Base-by-base conservation (phyloP, 306 rosid genomes). In the Rosa chinensis region DNA sequence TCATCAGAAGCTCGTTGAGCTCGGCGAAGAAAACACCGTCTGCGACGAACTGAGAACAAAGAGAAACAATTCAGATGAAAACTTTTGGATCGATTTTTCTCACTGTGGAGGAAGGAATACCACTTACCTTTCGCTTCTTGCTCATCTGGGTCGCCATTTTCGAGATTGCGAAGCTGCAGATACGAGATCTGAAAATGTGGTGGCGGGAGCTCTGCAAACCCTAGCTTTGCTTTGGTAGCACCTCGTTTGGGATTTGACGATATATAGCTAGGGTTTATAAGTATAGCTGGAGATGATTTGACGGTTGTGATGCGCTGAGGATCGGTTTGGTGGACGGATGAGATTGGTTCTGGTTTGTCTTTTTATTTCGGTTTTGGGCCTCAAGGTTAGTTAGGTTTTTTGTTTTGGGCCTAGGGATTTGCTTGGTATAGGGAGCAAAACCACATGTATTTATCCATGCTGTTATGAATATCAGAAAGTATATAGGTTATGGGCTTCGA, bases 11-110 rank as follows among this genome's bases (percentile, higher is more conserved):
- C 87, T 91, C 93, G 50, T 91, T 91, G 61, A 91, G 79, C 87
- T 91, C 93, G 44, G 96, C 96, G 79, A 89, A 91, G 87, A 91
- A 91, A 16, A 91, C 92, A 70, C 93, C 96, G 32, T 91, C 96
- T 8, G 90, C 92, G 4, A 91, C 90, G 74, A 91, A 88, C 91
- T 88, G 83, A 2, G 75, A 78, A 17, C 59, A 16, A 62, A 74
- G 35, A 78, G 21, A 66, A 35, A 3, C 10, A 25, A 58, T 21
- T 79, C 37, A 72, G 32, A 10, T 23, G 52, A 12, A 16, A 28
- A 47, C 10, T 0, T 0, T 40, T 10, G 1, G 43, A 53, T 42
- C 1, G 47, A 44, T 48, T 39, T 16, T 66, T 4, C 13, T 62
- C 4, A 40, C 37, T 5, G 11, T 5, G 69, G 14, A 64, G 4